Evolutionary conservation across 495 filamentous ascomycete species (phyloP).

Genomic region (Sphaerosporella brunnea): DNA sequence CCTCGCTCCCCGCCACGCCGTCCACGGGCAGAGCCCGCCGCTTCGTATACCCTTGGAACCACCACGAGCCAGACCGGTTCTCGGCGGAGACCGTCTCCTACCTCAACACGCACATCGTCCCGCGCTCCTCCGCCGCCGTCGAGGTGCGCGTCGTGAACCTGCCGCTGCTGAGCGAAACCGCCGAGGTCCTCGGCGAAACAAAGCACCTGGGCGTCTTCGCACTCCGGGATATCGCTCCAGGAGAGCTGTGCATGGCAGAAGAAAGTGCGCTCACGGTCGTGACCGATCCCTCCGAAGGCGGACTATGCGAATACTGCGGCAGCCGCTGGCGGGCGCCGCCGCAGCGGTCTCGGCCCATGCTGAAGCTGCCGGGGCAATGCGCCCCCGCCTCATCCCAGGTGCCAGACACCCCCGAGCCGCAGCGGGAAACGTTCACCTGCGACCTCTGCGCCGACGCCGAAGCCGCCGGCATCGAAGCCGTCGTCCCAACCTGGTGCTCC

Average conservation of each 20-base stretch:
- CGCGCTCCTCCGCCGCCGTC: constrained; percentile 44
- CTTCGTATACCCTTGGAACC: constrained; percentile 77
- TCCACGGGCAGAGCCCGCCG: not conserved
- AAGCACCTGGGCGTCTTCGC: constrained; percentile 81
- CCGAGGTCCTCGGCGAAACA: constrained; percentile 34
- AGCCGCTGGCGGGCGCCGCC: not conserved
- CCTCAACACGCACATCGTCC: constrained; percentile 47
- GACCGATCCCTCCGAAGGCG: constrained; percentile 21
- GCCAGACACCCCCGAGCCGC: not conserved
- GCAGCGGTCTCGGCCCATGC: constrained; percentile 55
- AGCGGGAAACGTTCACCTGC: constrained; percentile 36
- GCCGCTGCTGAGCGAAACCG: constrained; percentile 39
- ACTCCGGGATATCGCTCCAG: constrained; percentile 56
- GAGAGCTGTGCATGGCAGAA: constrained; percentile 63
- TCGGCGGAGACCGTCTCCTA: constrained; percentile 44
- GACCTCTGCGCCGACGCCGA: constrained; percentile 26
- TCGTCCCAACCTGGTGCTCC: constrained; percentile 76
- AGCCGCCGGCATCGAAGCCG: constrained; percentile 18
- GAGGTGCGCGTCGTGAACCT: constrained; percentile 55
- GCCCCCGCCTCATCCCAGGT: too few species aligned
- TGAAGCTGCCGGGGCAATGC: constrained; percentile 46
- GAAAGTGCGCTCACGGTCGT: constrained; percentile 58
- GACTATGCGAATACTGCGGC: constrained; percentile 24
- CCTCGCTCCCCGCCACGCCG: not conserved
- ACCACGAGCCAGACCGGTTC: constrained; percentile 70